Base-by-base conservation (phyloP, 768 basidiomycete species). In the Ephemerocybe angulata region DNA sequence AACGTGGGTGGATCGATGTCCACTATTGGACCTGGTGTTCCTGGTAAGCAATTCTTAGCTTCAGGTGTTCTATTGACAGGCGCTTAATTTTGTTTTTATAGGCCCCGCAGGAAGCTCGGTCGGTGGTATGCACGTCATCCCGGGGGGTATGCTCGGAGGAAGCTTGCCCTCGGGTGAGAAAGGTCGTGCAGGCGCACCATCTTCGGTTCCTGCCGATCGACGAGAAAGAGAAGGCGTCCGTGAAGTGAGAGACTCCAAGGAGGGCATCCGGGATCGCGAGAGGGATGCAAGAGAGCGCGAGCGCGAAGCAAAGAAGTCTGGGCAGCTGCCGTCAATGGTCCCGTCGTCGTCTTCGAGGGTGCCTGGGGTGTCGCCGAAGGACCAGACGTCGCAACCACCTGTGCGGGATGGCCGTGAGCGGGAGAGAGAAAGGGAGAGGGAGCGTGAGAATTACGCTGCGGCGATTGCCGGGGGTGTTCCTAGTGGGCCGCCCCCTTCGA, bases 271-370 rank as follows among this genome's bases (percentile, higher is more conserved):
- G 24, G 58, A 59, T 25, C 55, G 55, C 2, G 55, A 59, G 35
- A 51, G 57, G 21, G 50, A 35, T n/a, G n/a, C n/a, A 24, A 47
- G 56, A 52, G 60, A 58, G 15, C 56, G 50, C 13, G 56, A 57
- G 21, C 47, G 47, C 11, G 47, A 49, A 19, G 17, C 11, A 27
- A 49, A 49, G 28, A 49, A 29, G 27, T 22, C 41, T 13, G 22
- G n/a, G 11, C 47, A 29, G 6, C 17, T 24, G 27, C 47, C 47
- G 5, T 15, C 28, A 28, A 22, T 27, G 10, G 28, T 30, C 7
- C 25, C 47, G 12, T 33, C 43, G 15, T 46, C 43, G 7, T 6
- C 15, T 13, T 5, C 47, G 15, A 29, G 47, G 33, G 30, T 49
- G 4, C 47, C 25, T 13, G 47, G 47, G 10, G 29, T 49, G 28